Evolutionary conservation across 2,329 filamentous ascomycete species (phyloP), one percentile per base, ranked within the genome.

Genomic region (Exutisphaerella laricina): DNA sequence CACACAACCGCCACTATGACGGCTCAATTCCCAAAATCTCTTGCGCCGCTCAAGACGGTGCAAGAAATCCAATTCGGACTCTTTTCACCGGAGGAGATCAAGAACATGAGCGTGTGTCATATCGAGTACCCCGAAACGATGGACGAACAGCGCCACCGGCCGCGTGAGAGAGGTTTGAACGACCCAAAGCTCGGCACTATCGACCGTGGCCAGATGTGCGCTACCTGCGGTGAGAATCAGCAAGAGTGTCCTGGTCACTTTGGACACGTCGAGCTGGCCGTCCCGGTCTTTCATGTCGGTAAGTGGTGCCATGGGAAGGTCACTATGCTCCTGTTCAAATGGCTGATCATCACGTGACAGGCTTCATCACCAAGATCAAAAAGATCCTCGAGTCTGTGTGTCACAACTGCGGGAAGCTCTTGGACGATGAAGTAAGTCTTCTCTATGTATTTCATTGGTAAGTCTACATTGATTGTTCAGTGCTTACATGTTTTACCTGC

Each of bases 31-130:
- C 77, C 84, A 63, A 87, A 88, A 70, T 95, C 87, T 66, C 89
- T 85, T 78, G 89, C 86, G 79, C 89, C 89, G 68, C 78, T 97
- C 78, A 90, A 92, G 76, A 94, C 85, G 56, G 89, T 98, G 61
- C 84, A 96, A 77, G 94, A 98, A 77, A 95, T 98, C 60, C 94
- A 98, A 75, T 98, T 98, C 65, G 92, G 92, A 64, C 79, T 98
- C 65, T 80, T 98, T 69, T 94, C 92, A 25, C 92, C 92, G 18
- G 92, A 98, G 67, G 94, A 98, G 74, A 95, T 97, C 70, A 97
- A 98, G 75, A 89, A 85, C 61, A 94, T 97, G 88, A 96, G 89
- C 70, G 90, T 97, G 52, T 85, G 83, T 58, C 87, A 95, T 66
- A 90, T 98, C 65, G 79, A 92, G 66, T 97, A 96, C 65, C 89